Evolutionary conservation across 495 filamentous ascomycete species (phyloP).

Genomic region (Lentithecium fluviatile): DNA sequence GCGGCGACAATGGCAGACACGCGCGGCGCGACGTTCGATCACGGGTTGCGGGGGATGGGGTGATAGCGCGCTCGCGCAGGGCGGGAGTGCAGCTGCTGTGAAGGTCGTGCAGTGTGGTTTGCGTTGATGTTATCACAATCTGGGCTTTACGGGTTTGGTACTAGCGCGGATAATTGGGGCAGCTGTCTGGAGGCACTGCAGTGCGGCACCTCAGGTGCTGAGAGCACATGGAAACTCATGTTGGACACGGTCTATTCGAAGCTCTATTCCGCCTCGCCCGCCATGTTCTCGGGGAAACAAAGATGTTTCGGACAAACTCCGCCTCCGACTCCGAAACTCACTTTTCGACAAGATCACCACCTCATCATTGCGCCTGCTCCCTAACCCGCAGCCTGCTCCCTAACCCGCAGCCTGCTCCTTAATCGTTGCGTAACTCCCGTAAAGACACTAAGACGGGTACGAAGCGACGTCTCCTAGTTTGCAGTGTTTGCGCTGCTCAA

Average conservation of each 20-base stretch:
- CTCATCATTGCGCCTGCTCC: no score
- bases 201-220: no score
- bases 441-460: no score
- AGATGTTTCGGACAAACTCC: not conserved
- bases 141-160: constrained; percentile 31
- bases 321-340: no score
- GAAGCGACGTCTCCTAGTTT: no score
- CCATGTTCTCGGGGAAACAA: no score
- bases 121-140: constrained; percentile 11
- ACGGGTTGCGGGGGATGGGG: constrained; percentile 11
- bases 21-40: constrained; percentile 6
- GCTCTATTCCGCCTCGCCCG: not conserved
- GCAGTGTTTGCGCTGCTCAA: no score
- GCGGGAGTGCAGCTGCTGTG: constrained; percentile 15
- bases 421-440: no score
- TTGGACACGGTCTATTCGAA: not conserved
- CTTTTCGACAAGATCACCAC: no score
- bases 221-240: not conserved
- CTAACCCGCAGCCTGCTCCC: no score
- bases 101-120: not conserved
- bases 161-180: constrained; percentile 17
- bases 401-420: no score
- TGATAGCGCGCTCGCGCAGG: constrained; percentile 14
- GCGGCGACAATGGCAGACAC: constrained; percentile 1
- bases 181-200: not conserved